phyloP scores from a whole-genome alignment of 1,139 yeast species.

The Taiozyma onychis region DNA sequence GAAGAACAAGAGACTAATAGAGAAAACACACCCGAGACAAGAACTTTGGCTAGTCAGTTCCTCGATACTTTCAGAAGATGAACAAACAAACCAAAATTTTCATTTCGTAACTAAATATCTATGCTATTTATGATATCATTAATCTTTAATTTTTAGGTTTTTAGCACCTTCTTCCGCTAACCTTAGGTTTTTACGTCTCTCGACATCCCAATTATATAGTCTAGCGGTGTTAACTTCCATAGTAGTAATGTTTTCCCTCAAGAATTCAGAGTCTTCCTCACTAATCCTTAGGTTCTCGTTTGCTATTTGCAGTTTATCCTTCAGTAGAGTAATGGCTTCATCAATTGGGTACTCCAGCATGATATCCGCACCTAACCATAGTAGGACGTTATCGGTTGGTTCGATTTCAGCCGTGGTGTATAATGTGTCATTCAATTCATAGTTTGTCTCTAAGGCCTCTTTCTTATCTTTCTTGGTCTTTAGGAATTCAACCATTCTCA shows the following conservation, averaged over 20 bases:
- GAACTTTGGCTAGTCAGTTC: slow-evolving; percentile 55
- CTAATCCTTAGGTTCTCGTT: slow-evolving; percentile 52
- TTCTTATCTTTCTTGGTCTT: slow-evolving; percentile 40
- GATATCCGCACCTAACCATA: slow-evolving; percentile 97
- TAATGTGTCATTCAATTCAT: slow-evolving; percentile 88
- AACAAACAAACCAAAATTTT: not conserved
- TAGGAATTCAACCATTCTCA: slow-evolving; percentile 64
- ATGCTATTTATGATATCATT: not conserved
- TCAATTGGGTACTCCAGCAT: slow-evolving; percentile 92
- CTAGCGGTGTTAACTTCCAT: slow-evolving; percentile 98
- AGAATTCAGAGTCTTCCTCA: slow-evolving; percentile 80
- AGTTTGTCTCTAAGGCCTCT: slow-evolving; percentile 58
- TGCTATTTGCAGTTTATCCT: slow-evolving; percentile 59
- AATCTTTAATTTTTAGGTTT: slow-evolving; percentile 28
- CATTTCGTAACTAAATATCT: not conserved
- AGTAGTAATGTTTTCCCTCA: slow-evolving; percentile 90
- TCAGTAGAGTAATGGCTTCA: slow-evolving; percentile 74
- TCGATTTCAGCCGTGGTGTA: slow-evolving; percentile 75
- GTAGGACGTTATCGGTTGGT: slow-evolving; percentile 59
- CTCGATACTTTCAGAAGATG: slow-evolving; percentile 47
- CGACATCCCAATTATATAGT: slow-evolving; percentile 94
- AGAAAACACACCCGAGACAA: slow-evolving; percentile 48
- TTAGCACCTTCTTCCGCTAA: slow-evolving; percentile 36
- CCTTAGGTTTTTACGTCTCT: slow-evolving; percentile 51
- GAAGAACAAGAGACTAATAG: slow-evolving; percentile 23